A percentile compares a stretch with the other conserved stretches of the same genome.
Conservation (phyloP, 805 yeast genomes). For the Ogataea chonburiensis region DNA sequence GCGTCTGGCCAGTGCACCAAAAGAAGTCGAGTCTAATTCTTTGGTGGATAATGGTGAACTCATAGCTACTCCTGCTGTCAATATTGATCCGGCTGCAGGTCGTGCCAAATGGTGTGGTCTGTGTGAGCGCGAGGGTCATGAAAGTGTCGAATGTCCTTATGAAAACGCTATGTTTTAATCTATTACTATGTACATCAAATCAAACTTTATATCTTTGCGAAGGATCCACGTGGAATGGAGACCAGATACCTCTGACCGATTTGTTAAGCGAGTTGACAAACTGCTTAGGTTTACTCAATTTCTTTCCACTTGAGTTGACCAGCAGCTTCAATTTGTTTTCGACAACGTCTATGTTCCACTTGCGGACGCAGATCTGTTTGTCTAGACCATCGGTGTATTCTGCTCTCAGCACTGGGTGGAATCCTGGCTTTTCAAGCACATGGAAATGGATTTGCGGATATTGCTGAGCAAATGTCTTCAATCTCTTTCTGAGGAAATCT, state of each 20-base stretch:
- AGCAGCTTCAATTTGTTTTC: slow-evolving; percentile 62
- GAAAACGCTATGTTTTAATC: slow-evolving; percentile 43
- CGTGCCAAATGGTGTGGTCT: slow-evolving; percentile 85
- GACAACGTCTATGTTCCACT: slow-evolving; percentile 61
- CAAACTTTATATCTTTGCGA: slow-evolving; percentile 47
- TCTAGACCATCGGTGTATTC: slow-evolving; percentile 43
- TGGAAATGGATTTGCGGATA: slow-evolving; percentile 73
- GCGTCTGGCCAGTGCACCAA: not conserved
- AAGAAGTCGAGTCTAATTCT: not conserved
- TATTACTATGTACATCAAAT: slow-evolving; percentile 28
- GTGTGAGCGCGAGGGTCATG: slow-evolving; percentile 90
- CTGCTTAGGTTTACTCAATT: slow-evolving; percentile 60
- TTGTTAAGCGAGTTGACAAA: slow-evolving; percentile 79
- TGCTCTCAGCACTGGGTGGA: slow-evolving; percentile 72
- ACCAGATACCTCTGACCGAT: slow-evolving; percentile 96
- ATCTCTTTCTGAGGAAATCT: slow-evolving; percentile 57
- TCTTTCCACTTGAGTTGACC: slow-evolving; percentile 67
- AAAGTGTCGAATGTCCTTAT: slow-evolving; percentile 83
- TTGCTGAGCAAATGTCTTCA: slow-evolving; percentile 52
- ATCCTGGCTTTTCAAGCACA: slow-evolving; percentile 65
- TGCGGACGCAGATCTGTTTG: slow-evolving; percentile 66
- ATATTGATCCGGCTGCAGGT: slow-evolving; percentile 69
- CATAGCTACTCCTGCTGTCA: slow-evolving; percentile 47
- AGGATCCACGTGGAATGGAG: slow-evolving; percentile 80
- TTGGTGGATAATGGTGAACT: slow-evolving; percentile 21